phyloP scores from a whole-genome alignment of 345 rosid genomes.

The Hypericum perforatum region DNA sequence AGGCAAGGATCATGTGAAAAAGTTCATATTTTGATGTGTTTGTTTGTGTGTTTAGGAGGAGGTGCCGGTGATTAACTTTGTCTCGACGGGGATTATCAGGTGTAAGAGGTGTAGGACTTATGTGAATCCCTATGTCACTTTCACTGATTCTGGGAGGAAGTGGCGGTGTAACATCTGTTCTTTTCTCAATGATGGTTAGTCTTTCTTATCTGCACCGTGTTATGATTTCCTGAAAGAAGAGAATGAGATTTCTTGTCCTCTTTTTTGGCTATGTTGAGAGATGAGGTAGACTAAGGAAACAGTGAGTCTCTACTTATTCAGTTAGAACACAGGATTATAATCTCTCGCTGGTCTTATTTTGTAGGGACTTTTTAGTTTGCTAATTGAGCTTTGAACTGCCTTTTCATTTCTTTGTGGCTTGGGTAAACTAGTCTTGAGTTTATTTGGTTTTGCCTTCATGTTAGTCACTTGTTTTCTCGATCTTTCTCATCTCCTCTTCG shows the following conservation, averaged over 20 bases:
- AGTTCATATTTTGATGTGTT: conserved; percentile 5
- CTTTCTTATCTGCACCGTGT: conserved; percentile 3
- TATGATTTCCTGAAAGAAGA: conserved; percentile 2
- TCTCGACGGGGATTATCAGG: conserved; percentile 78
- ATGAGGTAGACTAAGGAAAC: background rate
- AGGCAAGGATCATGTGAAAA: background rate
- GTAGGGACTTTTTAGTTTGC: no score
- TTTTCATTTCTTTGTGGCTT: background rate
- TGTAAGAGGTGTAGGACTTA: conserved; percentile 98
- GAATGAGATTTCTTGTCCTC: no score
- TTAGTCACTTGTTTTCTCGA: background rate
- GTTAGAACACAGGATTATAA: no score
- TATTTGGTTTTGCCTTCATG: background rate
- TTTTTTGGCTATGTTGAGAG: background rate
- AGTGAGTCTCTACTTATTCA: no score
- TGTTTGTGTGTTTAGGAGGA: conserved; percentile 58
- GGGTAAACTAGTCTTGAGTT: background rate
- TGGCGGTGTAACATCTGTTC: conserved; percentile 98
- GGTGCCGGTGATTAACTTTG: conserved; percentile 84
- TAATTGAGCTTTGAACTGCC: no score
- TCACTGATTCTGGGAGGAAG: conserved; percentile 94
- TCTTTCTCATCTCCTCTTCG: background rate
- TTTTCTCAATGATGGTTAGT: conserved; percentile 83
- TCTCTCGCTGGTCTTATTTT: no score
- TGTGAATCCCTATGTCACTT: conserved; percentile 84